Evolutionary conservation across 2,329 filamentous ascomycete genomes (phyloP), one percentile per base, ranked within the genome.

Genomic region (Penicillium italicum): DNA sequence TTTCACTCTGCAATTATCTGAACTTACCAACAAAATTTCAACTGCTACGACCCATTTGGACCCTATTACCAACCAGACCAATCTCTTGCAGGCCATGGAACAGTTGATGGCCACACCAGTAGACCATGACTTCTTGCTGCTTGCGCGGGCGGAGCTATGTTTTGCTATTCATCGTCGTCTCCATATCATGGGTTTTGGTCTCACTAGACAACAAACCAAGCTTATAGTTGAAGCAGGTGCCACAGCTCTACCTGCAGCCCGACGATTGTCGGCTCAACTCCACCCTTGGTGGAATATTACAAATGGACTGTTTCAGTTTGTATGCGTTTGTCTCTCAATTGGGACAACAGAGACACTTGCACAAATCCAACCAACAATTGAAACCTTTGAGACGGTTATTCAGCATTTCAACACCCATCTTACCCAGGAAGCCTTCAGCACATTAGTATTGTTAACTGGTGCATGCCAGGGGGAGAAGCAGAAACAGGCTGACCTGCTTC

Each of bases 261-360:
- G 63, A 6, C 65, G 65, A 20, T 56, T 77, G 3, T 66, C 73
- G 4, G 65, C 68, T n/a, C 65, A 65, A 40, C 62, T 67, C 8
- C 69, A 65, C 18, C 74, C 74, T 4, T 77, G 75, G 75, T 78
- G 76, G 76, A 77, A 77, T 55, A 66, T 76, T 1, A 59, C 77
- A 2, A 71, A 72, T 45, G 71, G 72, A 0, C 67, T 72, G 0
- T 78, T 78, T 46, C 76, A 78, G 55, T 77, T 75, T 40, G 63
- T 75, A 10, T 77, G 75, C 57, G 70, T 75, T 28, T 62, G 74
- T 4, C 66, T 78, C 12, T 74, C 73, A 4, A 70, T 77, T 22
- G 73, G 74, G 43, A 76, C 74, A 2, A 66, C 68, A 0, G 67
- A 69, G 16, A 72, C 69, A 51, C 66, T 76, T 11, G 61, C 69